Base-by-base conservation (phyloP, 106 monocot species). In the Dactylorhiza incarnata region DNA sequence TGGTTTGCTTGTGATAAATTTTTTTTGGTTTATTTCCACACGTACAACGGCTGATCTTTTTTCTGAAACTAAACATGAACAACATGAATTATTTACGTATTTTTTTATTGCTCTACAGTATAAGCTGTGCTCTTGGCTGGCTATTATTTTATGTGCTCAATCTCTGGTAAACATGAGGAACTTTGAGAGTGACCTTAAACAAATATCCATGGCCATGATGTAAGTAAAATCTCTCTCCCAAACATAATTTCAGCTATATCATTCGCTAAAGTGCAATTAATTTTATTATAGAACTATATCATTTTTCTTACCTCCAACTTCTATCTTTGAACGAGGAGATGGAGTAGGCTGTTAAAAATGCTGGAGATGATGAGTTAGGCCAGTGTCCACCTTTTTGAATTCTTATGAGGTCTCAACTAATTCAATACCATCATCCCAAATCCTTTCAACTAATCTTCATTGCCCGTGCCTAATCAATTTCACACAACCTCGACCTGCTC, bases 121-220 rank as follows among this genome's bases (percentile, higher is more conserved):
- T 77, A 97, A 91, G 84, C 55, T 91, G 29, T 93, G 91, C 78
- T 89, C 97, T 45, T 97, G 97, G 97, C 66, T 97, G 81, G 89
- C 94, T 43, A 76, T 97, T 69, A 88, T 97, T 22, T 97, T 97
- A 74, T 94, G 91, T 67, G 91, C 91, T 61, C 87, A 97, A 65
- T 87, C 97, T 9, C 77, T 94, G 51, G 87, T 80, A 48, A 97
- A 94, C 83, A 91, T 97, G 94, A 89, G 70, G 84, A 97, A 83
- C 71, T 68, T 91, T 24, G 97, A 97, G 61, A 89, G 77, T 75
- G 97, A 97, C 78, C 75, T 97, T 0, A 97, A 97, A 67, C 94
- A 97, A 77, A 79, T 97, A 67, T 91, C 91, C n/a, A 94, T 97
- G 94, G 91, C 97, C 61, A 87, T 94, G 83, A 97, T 97, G 97